Evolutionary conservation across 306 rosid species (phyloP).

Genomic region (Betula pendula): DNA sequence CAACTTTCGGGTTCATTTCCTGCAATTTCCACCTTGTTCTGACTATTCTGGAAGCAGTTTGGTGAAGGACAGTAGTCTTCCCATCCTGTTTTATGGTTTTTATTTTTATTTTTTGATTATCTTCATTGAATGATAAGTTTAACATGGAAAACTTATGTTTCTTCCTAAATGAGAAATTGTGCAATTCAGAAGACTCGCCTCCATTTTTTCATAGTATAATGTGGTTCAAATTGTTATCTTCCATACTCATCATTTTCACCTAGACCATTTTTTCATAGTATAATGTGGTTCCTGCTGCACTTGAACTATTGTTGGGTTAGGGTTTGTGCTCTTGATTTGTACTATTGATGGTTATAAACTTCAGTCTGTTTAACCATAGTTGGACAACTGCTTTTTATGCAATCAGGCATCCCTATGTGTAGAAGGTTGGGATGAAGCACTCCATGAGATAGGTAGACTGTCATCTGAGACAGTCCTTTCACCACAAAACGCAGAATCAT

Average conservation of each 20-base stretch:
- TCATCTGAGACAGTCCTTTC: slow-evolving; percentile 71
- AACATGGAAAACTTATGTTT: not conserved
- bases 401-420: slow-evolving; percentile 78
- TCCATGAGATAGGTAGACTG: slow-evolving; percentile 92
- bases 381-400: slow-evolving; percentile 6
- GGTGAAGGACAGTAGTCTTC: not conserved
- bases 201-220: not conserved
- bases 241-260: not conserved
- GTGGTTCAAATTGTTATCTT: not conserved
- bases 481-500: slow-evolving; percentile 58
- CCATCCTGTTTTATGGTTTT: too few relatives aligned
- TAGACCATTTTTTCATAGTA: too few relatives aligned
- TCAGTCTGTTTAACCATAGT: not conserved
- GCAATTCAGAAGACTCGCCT: not conserved
- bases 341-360: not conserved
- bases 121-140: not conserved
- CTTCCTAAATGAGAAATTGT: not conserved
- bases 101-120: too few relatives aligned
- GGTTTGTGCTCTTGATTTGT: not conserved
- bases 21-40: not conserved
- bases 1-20: not conserved
- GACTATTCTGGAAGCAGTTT: not conserved
- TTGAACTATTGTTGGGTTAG: not conserved
- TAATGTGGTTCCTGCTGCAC: too few relatives aligned
- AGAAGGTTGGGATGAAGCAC: slow-evolving; percentile 94